Percentiles rank a stretch among this genome's conserved stretches.
phyloP scores from a whole-genome alignment of 1,284 basidiomycete species.

The Rhodofomes roseus region DNA sequence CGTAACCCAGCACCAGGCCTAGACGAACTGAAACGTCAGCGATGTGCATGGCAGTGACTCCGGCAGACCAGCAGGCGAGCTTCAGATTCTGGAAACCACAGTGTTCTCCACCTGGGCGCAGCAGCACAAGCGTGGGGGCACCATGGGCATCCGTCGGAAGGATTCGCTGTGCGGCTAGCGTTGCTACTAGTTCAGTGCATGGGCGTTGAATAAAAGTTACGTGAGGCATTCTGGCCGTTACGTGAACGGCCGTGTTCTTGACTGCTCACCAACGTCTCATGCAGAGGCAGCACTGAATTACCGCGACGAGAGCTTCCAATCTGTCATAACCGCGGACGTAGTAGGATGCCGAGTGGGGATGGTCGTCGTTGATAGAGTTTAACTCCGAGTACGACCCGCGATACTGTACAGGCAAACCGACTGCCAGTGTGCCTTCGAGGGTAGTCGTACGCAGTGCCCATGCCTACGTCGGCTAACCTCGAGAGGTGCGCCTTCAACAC shows the following conservation, averaged over 20 bases:
- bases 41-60: background rate
- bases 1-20: background rate
- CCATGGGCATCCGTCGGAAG: background rate
- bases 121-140: background rate
- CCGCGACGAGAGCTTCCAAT: background rate
- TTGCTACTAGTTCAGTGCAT: background rate
- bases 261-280: background rate
- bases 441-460: background rate
- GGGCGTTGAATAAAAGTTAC: background rate
- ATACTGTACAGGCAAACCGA: background rate
- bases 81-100: background rate
- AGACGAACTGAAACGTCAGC: background rate
- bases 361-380: background rate
- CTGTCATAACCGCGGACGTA: background rate
- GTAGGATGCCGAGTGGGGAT: background rate
- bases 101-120: background rate
- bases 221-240: background rate
- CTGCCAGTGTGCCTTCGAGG: background rate
- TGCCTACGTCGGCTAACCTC: background rate
- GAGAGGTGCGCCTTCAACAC: background rate
- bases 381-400: background rate
- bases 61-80: slow-evolving; percentile 1
- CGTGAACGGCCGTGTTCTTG: background rate
- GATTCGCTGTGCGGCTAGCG: background rate
- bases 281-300: background rate